Conservation (phyloP, 2,329 filamentous ascomycete genomes). For the Aspergillus caelatus region DNA sequence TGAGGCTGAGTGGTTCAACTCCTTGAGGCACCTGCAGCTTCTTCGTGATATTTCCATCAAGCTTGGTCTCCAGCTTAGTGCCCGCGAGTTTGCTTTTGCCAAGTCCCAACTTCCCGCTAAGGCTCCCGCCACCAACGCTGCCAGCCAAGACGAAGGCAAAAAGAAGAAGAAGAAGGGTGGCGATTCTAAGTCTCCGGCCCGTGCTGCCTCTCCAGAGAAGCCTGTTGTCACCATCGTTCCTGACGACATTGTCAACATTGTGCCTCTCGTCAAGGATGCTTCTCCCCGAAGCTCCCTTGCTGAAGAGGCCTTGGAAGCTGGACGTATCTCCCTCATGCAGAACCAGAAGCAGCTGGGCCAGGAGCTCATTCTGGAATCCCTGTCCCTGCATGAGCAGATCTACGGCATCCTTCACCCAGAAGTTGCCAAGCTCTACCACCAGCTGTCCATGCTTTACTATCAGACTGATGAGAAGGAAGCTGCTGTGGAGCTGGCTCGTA, state of each 20-base stretch:
- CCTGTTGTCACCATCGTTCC: constrained; percentile 69
- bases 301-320: constrained; percentile 93
- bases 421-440: constrained; percentile 93
- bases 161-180: constrained; percentile 65
- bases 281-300: constrained; percentile 86
- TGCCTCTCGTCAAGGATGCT: constrained; percentile 95
- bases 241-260: constrained; percentile 87
- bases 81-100: constrained; percentile 74
- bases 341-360: constrained; percentile 94
- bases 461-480: constrained; percentile 97
- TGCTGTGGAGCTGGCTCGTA: constrained; percentile 91
- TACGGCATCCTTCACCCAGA: constrained; percentile 97
- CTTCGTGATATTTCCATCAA: constrained; percentile 88
- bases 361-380: constrained; percentile 90
- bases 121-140: constrained; percentile 43
- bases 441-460: constrained; percentile 93
- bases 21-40: constrained; percentile 76
- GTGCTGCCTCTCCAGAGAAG: constrained; percentile 45
- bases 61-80: constrained; percentile 83
- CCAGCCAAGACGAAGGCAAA: constrained; percentile 49
- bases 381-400: constrained; percentile 97
- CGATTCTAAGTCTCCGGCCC: constrained; percentile 52
- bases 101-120: constrained; percentile 43
- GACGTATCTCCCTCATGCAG: constrained; percentile 92
- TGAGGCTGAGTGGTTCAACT: constrained; percentile 66